These are phyloP conservation scores for Fragaria vesca DNA, from an alignment of 306 rosid species.

Conservation along the genomic window DNA sequence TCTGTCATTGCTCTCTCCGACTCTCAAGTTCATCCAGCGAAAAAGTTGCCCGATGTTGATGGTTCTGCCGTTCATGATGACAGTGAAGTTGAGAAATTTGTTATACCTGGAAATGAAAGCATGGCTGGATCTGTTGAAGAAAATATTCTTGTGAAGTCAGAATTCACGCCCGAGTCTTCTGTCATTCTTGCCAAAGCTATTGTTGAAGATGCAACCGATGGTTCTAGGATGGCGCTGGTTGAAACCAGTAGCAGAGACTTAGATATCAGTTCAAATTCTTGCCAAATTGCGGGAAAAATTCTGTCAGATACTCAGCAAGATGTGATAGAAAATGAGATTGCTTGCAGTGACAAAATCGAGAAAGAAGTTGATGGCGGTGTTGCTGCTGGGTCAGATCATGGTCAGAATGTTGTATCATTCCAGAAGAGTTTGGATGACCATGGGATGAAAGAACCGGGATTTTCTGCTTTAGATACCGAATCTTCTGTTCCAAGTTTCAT, in stretches of 20 bases:
- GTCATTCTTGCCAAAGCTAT: constrained; percentile 17
- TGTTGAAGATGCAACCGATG: constrained; percentile 37
- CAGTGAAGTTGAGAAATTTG: constrained; percentile 24
- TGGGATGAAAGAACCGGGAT: constrained; percentile 23
- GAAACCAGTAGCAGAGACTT: constrained; percentile 25
- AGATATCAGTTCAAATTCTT: constrained; percentile 17
- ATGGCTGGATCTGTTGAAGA: constrained; percentile 23
- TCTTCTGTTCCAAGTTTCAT: constrained; percentile 34
- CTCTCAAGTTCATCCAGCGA: constrained; percentile 28
- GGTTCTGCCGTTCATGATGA: constrained; percentile 21
- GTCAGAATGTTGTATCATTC: constrained; percentile 18
- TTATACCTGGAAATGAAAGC: constrained; percentile 30
- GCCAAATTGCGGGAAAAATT: constrained; percentile 14
- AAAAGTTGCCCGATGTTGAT: constrained; percentile 20
- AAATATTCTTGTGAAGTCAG: constrained; percentile 14
- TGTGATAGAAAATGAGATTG: constrained; percentile 29
- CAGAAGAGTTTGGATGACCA: constrained; percentile 32
- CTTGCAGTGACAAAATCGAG: constrained; percentile 24
- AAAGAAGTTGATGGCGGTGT: constrained; percentile 29
- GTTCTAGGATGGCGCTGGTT: constrained; percentile 22
- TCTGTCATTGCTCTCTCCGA: constrained; percentile 25
- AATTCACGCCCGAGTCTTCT: constrained; percentile 14
- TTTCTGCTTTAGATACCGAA: constrained; percentile 29
- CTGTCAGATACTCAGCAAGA: constrained; percentile 18
- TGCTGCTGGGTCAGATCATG: constrained; percentile 27